A percentile compares a stretch with the other conserved stretches of the same genome.
Evolutionary conservation across 176 grass and related monocot genomes (phyloP).

Genomic region (Tillandsia fasciculata): DNA sequence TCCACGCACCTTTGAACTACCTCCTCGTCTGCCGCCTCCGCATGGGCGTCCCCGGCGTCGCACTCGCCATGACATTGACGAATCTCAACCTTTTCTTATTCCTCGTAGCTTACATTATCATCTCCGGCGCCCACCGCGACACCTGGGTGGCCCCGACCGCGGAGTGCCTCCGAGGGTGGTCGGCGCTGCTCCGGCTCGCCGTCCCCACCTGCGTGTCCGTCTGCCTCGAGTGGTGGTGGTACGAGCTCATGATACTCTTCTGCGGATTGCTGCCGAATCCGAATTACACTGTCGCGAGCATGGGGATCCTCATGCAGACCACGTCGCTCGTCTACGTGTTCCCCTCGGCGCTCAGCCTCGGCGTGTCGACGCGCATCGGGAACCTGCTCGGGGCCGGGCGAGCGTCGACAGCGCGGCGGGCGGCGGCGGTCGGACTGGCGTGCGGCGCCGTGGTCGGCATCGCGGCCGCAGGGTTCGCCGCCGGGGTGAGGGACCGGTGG

Average conservation of each 20-base stretch:
- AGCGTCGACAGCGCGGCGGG: slow-evolving; percentile 43
- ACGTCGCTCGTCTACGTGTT: slow-evolving; percentile 93
- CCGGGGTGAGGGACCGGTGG: slow-evolving; percentile 51
- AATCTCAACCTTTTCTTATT: slow-evolving; percentile 56
- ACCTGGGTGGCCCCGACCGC: slow-evolving; percentile 9
- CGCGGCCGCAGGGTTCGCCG: slow-evolving; percentile 36
- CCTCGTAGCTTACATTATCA: slow-evolving; percentile 40
- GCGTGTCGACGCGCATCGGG: slow-evolving; percentile 68
- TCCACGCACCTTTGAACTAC: slow-evolving; percentile 71
- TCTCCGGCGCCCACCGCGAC: slow-evolving; percentile 18
- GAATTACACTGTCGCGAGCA: slow-evolving; percentile 57
- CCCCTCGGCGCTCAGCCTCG: slow-evolving; percentile 69
- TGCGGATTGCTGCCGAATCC: slow-evolving; percentile 70
- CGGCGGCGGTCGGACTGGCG: slow-evolving; percentile 35
- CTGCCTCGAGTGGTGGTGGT: slow-evolving; percentile 99
- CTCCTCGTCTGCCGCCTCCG: slow-evolving; percentile 35
- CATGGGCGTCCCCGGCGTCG: slow-evolving; percentile 69
- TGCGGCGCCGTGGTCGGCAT: slow-evolving; percentile 40
- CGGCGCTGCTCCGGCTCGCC: slow-evolving; percentile 44
- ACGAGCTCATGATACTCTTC: slow-evolving; percentile 93
- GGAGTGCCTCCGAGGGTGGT: slow-evolving; percentile 33
- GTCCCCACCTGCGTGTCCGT: slow-evolving; percentile 67
- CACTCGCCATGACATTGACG: slow-evolving; percentile 41
- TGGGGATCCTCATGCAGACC: slow-evolving; percentile 88
- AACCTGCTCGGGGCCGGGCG: slow-evolving; percentile 71